These are phyloP conservation scores for Penicillium parvum DNA, from an alignment of 495 filamentous ascomycete species.

Conservation along the genomic window DNA sequence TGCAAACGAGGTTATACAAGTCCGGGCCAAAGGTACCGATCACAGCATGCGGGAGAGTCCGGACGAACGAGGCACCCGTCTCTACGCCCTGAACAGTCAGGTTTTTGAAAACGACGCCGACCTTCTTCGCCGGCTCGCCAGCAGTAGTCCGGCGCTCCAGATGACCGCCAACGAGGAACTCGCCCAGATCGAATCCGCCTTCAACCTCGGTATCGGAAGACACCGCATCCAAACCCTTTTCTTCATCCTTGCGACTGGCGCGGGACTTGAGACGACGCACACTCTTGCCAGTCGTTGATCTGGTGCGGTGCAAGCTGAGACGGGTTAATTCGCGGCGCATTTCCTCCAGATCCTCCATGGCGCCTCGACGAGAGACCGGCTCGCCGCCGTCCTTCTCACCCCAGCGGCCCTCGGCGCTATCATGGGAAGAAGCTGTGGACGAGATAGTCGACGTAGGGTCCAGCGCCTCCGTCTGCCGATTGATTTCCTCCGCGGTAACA, in stretches of 20 bases:
- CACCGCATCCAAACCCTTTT: slow-evolving; percentile 29
- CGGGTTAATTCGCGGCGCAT: slow-evolving; percentile 61
- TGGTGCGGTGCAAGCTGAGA: slow-evolving; percentile 49
- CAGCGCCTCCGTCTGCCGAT: slow-evolving; percentile 9
- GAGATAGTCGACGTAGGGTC: slow-evolving; percentile 15
- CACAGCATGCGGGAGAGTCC: slow-evolving; percentile 72
- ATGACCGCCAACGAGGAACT: slow-evolving; percentile 74
- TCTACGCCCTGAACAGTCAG: slow-evolving; percentile 71
- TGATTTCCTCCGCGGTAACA: slow-evolving; percentile 3
- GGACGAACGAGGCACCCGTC: slow-evolving; percentile 62
- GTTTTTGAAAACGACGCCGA: slow-evolving; percentile 79
- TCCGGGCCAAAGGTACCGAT: slow-evolving; percentile 83
- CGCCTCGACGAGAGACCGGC: slow-evolving; percentile 55
- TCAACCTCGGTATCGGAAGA: slow-evolving; percentile 28
- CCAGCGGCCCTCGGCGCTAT: slow-evolving; percentile 58
- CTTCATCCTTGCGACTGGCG: slow-evolving; percentile 30
- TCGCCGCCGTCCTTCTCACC: slow-evolving; percentile 67
- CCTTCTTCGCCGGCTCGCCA: slow-evolving; percentile 70
- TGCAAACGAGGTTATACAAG: slow-evolving; percentile 63
- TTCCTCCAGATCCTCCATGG: slow-evolving; percentile 68
- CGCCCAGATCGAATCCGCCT: slow-evolving; percentile 63
- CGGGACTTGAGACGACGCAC: slow-evolving; percentile 23
- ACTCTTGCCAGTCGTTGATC: slow-evolving; percentile 26
- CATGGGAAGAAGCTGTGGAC: slow-evolving; percentile 17
- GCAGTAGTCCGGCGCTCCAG: slow-evolving; percentile 69